Evolutionary conservation across 352 stramenopile genomes (phyloP), one percentile per base, ranked within the genome.

Genomic region (Pythium guiyangense): DNA sequence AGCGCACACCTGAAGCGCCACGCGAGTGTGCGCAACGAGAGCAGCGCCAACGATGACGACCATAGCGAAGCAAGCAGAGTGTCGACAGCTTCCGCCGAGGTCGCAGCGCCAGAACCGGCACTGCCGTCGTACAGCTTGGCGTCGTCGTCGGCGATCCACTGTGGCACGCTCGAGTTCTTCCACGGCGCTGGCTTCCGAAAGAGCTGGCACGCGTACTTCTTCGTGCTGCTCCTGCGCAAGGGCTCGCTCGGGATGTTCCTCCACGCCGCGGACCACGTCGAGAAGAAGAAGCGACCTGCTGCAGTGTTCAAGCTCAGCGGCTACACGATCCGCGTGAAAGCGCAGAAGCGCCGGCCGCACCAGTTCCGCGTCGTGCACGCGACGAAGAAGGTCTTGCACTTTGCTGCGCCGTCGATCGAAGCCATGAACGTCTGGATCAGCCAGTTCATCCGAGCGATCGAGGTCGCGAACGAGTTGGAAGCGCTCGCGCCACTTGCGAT

Each of bases 381-480:
- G 40, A 79, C 59, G 39, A 87, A 86, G 67, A 86, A 85, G 52
- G 59, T 64, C 12, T 52, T 90, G 27, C 77, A 85, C 26, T 79
- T 90, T 45, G 74, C 77, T 0, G 79, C 75, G 8, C 64, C 48
- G 10, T 78, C 67, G 35, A 74, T 90, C n/a, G 74, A 84, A 10
- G 77, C 85, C 48, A 83, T 90, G 76, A 87, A 87, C 57, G 65
- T 62, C 3, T 90, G 79, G 79, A 84, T 90, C 55, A 67, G 64
- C 0, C 66, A 70, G 17, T 51, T 90, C n/a, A 74, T 79, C 59
- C 75, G 83, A 37, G 77, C 79, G 35, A 78, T 90, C 52, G 79
- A 82, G 6, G 67, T 75, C 26, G 79, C 73, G 1, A 76, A 87
- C 47, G 75, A 79, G 25, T 63, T 84, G 1, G 74, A 88, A 37